A percentile compares a stretch with the other conserved stretches of the same genome.
Conservation (phyloP, 2,329 filamentous ascomycete genomes). For the Neonectria faginata region DNA sequence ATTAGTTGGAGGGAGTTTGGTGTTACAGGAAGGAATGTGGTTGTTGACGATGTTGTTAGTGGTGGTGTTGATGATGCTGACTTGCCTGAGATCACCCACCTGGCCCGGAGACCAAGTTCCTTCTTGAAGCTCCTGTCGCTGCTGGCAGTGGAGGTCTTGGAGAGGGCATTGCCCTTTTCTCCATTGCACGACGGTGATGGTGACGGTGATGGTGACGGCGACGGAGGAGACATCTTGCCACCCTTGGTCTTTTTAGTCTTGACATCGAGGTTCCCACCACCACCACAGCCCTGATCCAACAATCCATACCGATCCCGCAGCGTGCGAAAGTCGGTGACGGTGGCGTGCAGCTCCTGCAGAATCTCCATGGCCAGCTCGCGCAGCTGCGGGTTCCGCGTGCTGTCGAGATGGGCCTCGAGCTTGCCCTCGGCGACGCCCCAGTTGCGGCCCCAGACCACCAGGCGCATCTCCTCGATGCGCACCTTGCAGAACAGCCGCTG, state of each 20-base stretch:
- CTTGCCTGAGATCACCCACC: slow-evolving; percentile 58
- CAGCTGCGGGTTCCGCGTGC: slow-evolving; percentile 53
- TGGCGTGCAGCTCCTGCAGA: slow-evolving; percentile 56
- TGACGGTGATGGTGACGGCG: slow-evolving; percentile 8
- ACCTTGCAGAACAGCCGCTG: slow-evolving; percentile 61
- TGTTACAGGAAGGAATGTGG: background rate
- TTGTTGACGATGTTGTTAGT: background rate
- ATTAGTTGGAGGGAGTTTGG: slow-evolving; percentile 15
- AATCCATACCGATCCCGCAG: slow-evolving; percentile 58
- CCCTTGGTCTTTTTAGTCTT: slow-evolving; percentile 27
- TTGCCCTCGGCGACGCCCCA: slow-evolving; percentile 61
- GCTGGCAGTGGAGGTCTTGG: slow-evolving; percentile 29
- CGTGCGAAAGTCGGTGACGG: slow-evolving; percentile 58
- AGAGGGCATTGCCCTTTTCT: slow-evolving; percentile 36
- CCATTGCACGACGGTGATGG: slow-evolving; percentile 32
- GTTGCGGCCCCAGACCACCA: slow-evolving; percentile 60
- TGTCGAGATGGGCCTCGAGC: slow-evolving; percentile 56
- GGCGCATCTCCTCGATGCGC: slow-evolving; percentile 62
- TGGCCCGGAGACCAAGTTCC: slow-evolving; percentile 52
- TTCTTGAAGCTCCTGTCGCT: slow-evolving; percentile 51
- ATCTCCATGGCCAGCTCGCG: slow-evolving; percentile 56
- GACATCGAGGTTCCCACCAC: slow-evolving; percentile 22
- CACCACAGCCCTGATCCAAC: slow-evolving; percentile 44
- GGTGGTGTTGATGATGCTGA: background rate
- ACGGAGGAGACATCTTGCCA: slow-evolving; percentile 36